These are phyloP conservation scores for Beta macrorhiza DNA, from an alignment of 179 eudicot genomes.

Conservation along the genomic window DNA sequence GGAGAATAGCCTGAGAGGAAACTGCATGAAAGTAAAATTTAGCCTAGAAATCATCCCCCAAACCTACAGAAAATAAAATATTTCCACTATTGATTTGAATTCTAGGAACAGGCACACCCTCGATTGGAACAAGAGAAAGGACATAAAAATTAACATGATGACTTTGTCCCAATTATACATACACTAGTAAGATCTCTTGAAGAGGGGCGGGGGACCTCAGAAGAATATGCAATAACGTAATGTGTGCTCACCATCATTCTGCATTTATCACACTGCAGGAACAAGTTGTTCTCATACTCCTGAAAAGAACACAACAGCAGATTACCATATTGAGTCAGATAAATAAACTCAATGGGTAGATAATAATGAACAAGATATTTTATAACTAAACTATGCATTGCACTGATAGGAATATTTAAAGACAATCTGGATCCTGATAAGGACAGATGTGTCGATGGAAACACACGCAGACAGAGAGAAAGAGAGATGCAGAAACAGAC, in stretches of 20 bases:
- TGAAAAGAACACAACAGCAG: conserved; percentile 31
- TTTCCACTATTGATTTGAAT: too few species aligned
- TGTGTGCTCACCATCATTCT: conserved; percentile 80
- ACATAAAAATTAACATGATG: background rate
- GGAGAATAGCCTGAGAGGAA: too few species aligned
- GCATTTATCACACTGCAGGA: conserved; percentile 99
- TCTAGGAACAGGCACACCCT: background rate
- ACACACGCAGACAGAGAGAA: background rate
- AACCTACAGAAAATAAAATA: too few species aligned
- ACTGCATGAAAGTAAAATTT: too few species aligned
- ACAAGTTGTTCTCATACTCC: conserved; percentile 92
- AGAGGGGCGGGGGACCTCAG: background rate
- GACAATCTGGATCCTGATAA: background rate
- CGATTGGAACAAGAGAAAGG: background rate
- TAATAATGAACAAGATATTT: background rate
- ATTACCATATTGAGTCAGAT: conserved; percentile 9
- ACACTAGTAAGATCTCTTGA: conserved; percentile 1
- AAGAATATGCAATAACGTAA: conserved; percentile 19
- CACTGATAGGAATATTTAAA: background rate
- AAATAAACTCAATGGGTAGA: background rate
- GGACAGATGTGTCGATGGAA: background rate
- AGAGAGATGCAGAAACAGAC: background rate
- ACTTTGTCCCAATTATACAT: conserved; percentile 10
- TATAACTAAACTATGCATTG: background rate
- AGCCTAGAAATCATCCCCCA: too few species aligned